Evolutionary conservation across 331 rosid species (phyloP).

Genomic region (Prunus yedoensis): DNA sequence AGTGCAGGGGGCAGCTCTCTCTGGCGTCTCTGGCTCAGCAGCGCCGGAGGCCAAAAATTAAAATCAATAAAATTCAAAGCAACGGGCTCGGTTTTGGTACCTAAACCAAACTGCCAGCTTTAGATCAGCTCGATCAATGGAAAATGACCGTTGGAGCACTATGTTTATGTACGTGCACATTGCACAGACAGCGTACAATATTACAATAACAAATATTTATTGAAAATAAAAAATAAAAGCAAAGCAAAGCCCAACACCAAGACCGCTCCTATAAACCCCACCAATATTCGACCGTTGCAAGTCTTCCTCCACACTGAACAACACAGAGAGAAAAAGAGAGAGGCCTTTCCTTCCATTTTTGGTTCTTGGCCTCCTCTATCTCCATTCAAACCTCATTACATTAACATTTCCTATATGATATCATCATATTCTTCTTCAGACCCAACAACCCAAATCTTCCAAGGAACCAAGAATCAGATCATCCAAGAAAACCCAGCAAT

Average conservation of each 20-base stretch:
- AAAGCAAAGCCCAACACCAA: not conserved
- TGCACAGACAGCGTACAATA: not conserved
- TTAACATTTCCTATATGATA: not conserved
- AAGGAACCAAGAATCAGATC: not conserved
- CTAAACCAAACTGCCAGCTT: slow-evolving; percentile 14
- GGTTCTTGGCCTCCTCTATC: not conserved
- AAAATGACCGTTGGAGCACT: slow-evolving; percentile 36
- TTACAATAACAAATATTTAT: not conserved
- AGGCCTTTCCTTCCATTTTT: not conserved
- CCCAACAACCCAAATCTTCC: slow-evolving; percentile 1
- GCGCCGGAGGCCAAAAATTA: not conserved
- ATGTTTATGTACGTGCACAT: not conserved
- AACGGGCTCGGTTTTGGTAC: slow-evolving; percentile 26
- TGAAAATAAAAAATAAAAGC: not conserved
- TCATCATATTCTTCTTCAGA: slow-evolving; percentile 2
- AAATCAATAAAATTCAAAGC: not conserved
- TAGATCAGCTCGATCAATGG: slow-evolving; percentile 8
- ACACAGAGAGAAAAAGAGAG: slow-evolving; percentile 11
- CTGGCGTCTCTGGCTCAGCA: no score
- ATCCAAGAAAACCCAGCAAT: slow-evolving; percentile 30
- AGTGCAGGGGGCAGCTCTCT: no score
- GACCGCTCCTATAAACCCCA: slow-evolving; percentile 33
- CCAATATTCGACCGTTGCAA: slow-evolving; percentile 56
- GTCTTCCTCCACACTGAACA: slow-evolving; percentile 28
- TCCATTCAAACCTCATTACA: not conserved